Percentiles rank a stretch among this genome's conserved stretches.
Evolutionary conservation across 2,329 filamentous ascomycete species (phyloP).

Genomic region (Scytalidium lignicola): DNA sequence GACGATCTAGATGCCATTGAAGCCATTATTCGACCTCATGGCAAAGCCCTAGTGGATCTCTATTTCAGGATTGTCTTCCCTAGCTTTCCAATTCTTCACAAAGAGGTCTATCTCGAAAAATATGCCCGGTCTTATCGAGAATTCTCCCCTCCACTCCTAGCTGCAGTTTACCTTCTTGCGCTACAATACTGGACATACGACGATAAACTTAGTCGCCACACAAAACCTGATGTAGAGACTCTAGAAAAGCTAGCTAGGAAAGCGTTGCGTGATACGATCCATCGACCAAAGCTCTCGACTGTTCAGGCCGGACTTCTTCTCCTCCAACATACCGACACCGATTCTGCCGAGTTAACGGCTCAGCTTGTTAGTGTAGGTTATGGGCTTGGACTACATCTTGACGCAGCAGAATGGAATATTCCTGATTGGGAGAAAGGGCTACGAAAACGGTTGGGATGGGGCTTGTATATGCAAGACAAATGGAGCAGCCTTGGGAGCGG

Average conservation of each 20-base stretch:
- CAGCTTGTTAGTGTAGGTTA: constrained; percentile 51
- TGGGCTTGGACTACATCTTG: constrained; percentile 54
- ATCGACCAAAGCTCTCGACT: constrained; percentile 49
- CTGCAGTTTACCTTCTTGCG: constrained; percentile 57
- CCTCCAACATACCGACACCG: constrained; percentile 35
- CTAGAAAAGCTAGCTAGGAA: constrained; percentile 35
- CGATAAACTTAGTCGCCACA: constrained; percentile 40
- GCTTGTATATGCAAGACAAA: constrained; percentile 60
- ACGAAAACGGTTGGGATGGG: constrained; percentile 58
- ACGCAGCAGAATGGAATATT: constrained; percentile 58
- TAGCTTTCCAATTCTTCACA: constrained; percentile 47
- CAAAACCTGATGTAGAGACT: constrained; percentile 35
- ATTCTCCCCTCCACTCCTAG: constrained; percentile 53
- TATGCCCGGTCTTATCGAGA: constrained; percentile 52
- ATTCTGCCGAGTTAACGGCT: constrained; percentile 31
- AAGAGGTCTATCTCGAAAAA: constrained; percentile 57
- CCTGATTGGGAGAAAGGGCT: constrained; percentile 59
- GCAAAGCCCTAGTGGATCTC: constrained; percentile 19
- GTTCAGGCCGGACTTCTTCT: constrained; percentile 50
- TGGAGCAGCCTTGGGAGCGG: constrained; percentile 55
- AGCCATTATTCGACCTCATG: constrained; percentile 22
- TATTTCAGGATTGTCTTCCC: constrained; percentile 41
- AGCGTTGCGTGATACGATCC: constrained; percentile 43
- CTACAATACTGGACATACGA: constrained; percentile 58
- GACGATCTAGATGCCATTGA: constrained; percentile 28